Percentiles rank a stretch among this genome's conserved stretches.
Evolutionary conservation across 345 rosid genomes (phyloP).

Genomic region (Hibiscus trionum): DNA sequence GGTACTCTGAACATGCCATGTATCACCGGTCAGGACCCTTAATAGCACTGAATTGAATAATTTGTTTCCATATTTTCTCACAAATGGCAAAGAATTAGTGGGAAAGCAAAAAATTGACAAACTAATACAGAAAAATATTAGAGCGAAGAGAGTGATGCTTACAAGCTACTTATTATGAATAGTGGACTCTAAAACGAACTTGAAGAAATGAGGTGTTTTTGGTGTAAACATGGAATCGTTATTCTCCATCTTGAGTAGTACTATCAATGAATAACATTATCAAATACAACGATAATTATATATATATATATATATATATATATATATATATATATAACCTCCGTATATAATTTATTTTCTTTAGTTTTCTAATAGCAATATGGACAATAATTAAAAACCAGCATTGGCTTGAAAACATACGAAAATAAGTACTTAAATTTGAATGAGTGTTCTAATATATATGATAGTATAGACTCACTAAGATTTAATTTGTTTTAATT

Average conservation of each 20-base stretch:
- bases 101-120: background rate
- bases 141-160: background rate
- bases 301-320: too few relatives aligned
- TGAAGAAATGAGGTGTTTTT: slow-evolving; percentile 14
- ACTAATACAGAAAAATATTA: background rate
- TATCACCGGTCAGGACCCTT: slow-evolving; percentile 15
- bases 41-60: background rate
- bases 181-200: slow-evolving; percentile 12
- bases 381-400: too few relatives aligned
- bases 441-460: too few relatives aligned
- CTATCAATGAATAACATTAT: too few relatives aligned
- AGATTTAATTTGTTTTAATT: too few relatives aligned
- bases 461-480: too few relatives aligned
- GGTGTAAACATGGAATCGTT: background rate
- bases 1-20: slow-evolving; percentile 23
- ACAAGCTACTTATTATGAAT: slow-evolving; percentile 15
- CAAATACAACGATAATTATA: too few relatives aligned
- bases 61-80: slow-evolving; percentile 7
- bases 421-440: too few relatives aligned
- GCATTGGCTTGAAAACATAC: too few relatives aligned
- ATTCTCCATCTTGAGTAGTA: background rate
- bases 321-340: too few relatives aligned
- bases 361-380: too few relatives aligned
- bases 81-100: background rate
- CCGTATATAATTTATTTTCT: too few relatives aligned